Evolutionary conservation across 2,329 filamentous ascomycete genomes (phyloP).

Genomic region (Diplodia sapinea): DNA sequence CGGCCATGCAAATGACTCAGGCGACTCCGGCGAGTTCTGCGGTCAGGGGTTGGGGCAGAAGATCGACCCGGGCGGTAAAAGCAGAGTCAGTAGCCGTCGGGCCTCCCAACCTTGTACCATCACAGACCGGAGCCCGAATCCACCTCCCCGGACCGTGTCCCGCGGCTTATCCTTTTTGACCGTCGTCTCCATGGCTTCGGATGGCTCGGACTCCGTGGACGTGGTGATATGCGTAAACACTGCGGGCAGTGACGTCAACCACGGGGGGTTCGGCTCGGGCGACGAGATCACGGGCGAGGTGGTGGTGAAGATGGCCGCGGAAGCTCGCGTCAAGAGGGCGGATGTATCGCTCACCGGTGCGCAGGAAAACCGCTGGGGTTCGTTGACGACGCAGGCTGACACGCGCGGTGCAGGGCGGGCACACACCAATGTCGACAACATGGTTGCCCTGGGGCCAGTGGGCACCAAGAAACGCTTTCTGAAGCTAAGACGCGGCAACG

Average conservation of each 20-base stretch:
- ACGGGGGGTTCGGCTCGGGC: not conserved
- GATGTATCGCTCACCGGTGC: not conserved
- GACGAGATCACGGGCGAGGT: not conserved
- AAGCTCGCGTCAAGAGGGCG: not conserved
- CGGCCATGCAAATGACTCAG: too few species aligned
- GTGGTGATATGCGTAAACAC: not conserved
- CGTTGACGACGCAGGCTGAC: not conserved
- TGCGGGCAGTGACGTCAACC: not conserved
- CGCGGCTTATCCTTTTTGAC: too few species aligned
- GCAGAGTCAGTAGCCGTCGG: not conserved
- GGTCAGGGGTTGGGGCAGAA: not conserved
- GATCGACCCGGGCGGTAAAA: too few species aligned
- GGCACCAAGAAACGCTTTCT: not conserved
- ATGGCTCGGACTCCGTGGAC: not conserved
- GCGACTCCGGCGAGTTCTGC: too few species aligned
- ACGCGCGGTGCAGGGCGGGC: not conserved
- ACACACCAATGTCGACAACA: not conserved
- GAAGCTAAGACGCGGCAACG: not conserved
- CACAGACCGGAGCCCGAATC: too few species aligned
- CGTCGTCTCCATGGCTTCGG: too few species aligned
- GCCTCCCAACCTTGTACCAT: not conserved
- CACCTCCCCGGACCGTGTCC: too few species aligned
- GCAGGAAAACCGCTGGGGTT: too few species aligned
- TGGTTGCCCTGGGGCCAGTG: not conserved
- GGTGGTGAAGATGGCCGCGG: not conserved